A percentile compares a stretch with the other conserved stretches of the same genome.
phyloP scores from a whole-genome alignment of 1,139 yeast species.

The Pneumocystis canis region DNA sequence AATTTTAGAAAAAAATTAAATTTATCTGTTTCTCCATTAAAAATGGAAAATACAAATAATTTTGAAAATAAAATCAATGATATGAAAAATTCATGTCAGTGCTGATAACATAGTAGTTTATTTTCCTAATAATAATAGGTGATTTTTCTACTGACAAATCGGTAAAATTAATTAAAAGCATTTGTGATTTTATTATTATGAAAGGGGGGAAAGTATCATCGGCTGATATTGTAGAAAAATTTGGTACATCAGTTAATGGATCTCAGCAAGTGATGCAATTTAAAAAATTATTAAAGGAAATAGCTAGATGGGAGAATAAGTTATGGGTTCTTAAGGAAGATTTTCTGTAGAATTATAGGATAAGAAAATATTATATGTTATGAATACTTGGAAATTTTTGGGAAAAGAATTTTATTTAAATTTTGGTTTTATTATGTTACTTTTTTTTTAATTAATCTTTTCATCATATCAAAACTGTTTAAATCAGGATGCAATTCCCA shows the following conservation, averaged over 20 bases:
- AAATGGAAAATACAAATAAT: conserved; percentile 16
- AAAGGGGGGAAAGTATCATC: conserved; percentile 40
- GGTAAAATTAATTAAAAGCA: conserved; percentile 25
- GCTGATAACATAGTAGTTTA: neutral
- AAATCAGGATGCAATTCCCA: conserved; percentile 90
- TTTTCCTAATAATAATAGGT: conserved; percentile 3
- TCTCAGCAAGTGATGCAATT: conserved; percentile 47
- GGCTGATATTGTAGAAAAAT: conserved; percentile 38
- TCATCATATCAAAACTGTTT: conserved; percentile 88
- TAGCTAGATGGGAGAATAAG: conserved; percentile 40
- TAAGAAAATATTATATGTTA: neutral
- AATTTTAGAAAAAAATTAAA: conserved; percentile 13
- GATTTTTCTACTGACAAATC: conserved; percentile 13
- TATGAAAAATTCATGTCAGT: neutral
- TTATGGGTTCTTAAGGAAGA: conserved; percentile 53
- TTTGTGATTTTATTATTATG: conserved; percentile 28
- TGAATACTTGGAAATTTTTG: neutral
- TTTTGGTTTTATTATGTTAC: conserved; percentile 19
- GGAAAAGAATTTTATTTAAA: neutral
- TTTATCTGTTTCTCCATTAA: neutral
- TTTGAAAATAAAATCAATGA: conserved; percentile 5
- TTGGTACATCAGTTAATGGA: conserved; percentile 35
- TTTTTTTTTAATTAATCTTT: conserved; percentile 65
- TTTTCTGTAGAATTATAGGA: conserved; percentile 20
- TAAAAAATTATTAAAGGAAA: conserved; percentile 51